A percentile compares a stretch with the other conserved stretches of the same genome.
phyloP scores from a whole-genome alignment of 148 eudicot genomes.

The Selenicereus undatus region DNA sequence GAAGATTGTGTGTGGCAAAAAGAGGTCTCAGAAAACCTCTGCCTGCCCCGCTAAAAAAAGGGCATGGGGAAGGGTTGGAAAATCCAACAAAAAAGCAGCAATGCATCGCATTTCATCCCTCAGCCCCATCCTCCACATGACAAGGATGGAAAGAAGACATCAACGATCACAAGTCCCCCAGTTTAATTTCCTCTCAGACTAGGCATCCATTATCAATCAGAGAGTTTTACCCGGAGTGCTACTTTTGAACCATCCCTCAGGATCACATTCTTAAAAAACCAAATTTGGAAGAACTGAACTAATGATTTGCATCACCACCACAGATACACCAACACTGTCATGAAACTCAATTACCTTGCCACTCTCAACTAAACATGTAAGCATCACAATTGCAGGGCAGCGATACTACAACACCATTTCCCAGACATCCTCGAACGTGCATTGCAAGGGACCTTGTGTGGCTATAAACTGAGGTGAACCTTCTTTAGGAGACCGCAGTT shows the following conservation, averaged over 20 bases:
- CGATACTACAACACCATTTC: conserved; percentile 85
- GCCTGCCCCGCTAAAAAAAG: background rate
- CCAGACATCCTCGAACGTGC: conserved; percentile 95
- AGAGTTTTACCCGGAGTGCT: background rate
- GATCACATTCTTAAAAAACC: background rate
- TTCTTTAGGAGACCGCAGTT: conserved; percentile 56
- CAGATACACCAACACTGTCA: conserved; percentile 7
- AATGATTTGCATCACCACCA: background rate
- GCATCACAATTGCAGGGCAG: conserved; percentile 85
- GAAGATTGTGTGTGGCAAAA: background rate
- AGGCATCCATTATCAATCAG: background rate
- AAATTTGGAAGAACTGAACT: background rate
- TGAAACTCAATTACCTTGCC: conserved; percentile 46
- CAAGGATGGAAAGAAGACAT: background rate
- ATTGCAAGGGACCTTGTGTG: conserved; percentile 89
- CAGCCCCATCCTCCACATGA: background rate
- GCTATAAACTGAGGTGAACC: conserved; percentile 77
- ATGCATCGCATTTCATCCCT: background rate
- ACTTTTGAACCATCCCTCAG: background rate
- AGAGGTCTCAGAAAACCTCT: background rate
- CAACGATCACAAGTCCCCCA: background rate
- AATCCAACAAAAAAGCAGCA: background rate
- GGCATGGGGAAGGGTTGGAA: background rate
- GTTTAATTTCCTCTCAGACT: background rate
- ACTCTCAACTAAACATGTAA: conserved; percentile 75